Evolutionary conservation across 1,139 yeast genomes (phyloP).

Genomic region (Blastobotrys capitulatus): DNA sequence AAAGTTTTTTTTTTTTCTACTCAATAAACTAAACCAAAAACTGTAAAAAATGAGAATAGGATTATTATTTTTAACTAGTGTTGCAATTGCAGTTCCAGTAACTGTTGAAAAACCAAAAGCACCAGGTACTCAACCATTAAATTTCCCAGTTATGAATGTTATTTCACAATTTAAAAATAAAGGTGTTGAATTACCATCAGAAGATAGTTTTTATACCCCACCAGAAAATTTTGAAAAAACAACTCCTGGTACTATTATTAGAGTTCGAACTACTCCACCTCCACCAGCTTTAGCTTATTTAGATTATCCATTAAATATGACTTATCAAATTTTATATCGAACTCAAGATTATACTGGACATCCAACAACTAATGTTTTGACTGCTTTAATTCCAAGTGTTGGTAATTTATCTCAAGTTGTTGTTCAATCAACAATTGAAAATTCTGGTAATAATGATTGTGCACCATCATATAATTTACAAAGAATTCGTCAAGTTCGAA

Average conservation of each 20-base stretch:
- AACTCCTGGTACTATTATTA: slow-evolving; percentile 18
- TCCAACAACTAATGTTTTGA: slow-evolving; percentile 26
- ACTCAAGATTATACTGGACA: slow-evolving; percentile 24
- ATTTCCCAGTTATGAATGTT: neutral
- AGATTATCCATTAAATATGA: neutral
- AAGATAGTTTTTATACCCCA: slow-evolving; percentile 24
- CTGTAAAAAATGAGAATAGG: no score
- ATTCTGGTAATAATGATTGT: slow-evolving; percentile 25
- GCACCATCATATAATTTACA: slow-evolving; percentile 25
- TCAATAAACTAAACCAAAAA: no score
- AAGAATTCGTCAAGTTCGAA: slow-evolving; percentile 1
- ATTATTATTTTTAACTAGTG: neutral
- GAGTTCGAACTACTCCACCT: slow-evolving; percentile 14
- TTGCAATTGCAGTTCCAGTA: neutral
- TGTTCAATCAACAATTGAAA: slow-evolving; percentile 29
- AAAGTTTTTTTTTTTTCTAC: no score
- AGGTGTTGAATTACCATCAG: slow-evolving; percentile 1
- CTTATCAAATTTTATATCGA: slow-evolving; percentile 25
- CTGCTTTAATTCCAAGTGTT: slow-evolving; percentile 24
- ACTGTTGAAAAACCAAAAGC: neutral
- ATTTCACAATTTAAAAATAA: neutral
- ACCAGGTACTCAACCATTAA: neutral
- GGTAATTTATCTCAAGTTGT: slow-evolving; percentile 19
- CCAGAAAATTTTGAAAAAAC: slow-evolving; percentile 18
- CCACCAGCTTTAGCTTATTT: slow-evolving; percentile 5